Percentiles rank a stretch among this genome's conserved stretches.
These are phyloP conservation scores for Camelina neglecta DNA, from an alignment of 345 rosid genomes.

Conservation along the genomic window DNA sequence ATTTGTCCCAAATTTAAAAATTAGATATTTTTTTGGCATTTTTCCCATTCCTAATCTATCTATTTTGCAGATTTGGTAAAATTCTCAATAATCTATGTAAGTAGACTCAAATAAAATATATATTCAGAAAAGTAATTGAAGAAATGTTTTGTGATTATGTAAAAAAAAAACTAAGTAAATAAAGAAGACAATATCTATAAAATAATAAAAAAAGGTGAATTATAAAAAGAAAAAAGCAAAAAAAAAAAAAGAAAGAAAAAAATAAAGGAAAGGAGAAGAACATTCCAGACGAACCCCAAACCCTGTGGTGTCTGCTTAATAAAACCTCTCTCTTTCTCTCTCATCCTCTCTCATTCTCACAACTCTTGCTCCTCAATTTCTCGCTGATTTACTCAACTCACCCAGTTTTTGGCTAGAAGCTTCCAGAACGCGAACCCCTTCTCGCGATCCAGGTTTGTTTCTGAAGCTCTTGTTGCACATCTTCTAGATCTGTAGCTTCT, in stretches of 20 bases:
- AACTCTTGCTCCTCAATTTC: neutral
- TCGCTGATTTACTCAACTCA: neutral
- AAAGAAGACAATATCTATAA: neutral
- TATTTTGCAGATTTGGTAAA: no score
- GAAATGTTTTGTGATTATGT: neutral
- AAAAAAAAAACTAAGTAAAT: neutral
- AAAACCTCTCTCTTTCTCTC: neutral
- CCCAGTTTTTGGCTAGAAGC: conserved; percentile 23
- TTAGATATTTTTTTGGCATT: no score
- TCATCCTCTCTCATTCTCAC: neutral
- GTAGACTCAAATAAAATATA: no score
- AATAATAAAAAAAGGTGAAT: neutral
- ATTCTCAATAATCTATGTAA: no score
- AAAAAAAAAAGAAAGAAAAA: neutral
- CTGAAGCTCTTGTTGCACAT: conserved; percentile 8
- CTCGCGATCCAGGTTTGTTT: conserved; percentile 47
- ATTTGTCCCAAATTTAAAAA: no score
- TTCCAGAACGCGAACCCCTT: conserved; percentile 31
- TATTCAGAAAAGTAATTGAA: no score
- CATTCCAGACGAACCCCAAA: conserved; percentile 44
- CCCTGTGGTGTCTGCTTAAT: conserved; percentile 29
- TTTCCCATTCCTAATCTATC: no score
- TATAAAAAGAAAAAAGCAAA: no score
- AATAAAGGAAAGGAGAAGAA: conserved; percentile 12
- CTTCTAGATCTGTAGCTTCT: conserved; percentile 39